Base-by-base conservation (phyloP, 257 asterid species). In the Jasminum sambac region DNA sequence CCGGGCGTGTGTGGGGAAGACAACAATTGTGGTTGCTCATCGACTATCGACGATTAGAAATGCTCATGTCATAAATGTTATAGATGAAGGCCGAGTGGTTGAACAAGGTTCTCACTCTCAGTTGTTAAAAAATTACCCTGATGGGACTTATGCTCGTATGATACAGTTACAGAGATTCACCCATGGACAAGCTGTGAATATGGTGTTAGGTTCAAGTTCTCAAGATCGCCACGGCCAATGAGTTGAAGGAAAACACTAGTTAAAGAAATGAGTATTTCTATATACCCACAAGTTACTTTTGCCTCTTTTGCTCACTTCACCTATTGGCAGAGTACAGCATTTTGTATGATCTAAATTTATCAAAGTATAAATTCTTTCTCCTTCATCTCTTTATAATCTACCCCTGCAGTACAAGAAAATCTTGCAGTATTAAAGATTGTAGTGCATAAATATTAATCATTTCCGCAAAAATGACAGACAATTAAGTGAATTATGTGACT, bases 51-150 rank as follows among this genome's bases (percentile, higher is more conserved):
- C 96, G 0, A 79, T 89, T 68, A 81, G 92, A 70, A 89, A 85
- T 57, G 94, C 96, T 0, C 88, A 89, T 50, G 89, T 84, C 5
- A 92, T 92, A 21, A 90, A 93, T 0, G 96, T 92, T 25, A 86
- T 92, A 25, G 96, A 92, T 11, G 98, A 92, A 7, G 98, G 96
- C 38, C 89, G 85, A 78, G 96, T 92, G 52, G 90, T 87, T 0
- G 96, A 92, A 67, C 98, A 89, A 58, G 98, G 98, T 17, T 88
- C 98, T 3, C 94, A 92, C 72, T 86, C 92, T 0, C 96, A 89
- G 75, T 78, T 92, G 16, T 57, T 89, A 85, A 89, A 89, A 63
- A 87, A 85, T 72, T 61, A 75, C 43, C 77, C 90, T 0, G 96
- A 89, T 19, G 96, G 98, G 16, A 77, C 85, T 12, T 92, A 92